Evolutionary conservation across 768 basidiomycete species (phyloP).

Genomic region (Suillus spraguei): DNA sequence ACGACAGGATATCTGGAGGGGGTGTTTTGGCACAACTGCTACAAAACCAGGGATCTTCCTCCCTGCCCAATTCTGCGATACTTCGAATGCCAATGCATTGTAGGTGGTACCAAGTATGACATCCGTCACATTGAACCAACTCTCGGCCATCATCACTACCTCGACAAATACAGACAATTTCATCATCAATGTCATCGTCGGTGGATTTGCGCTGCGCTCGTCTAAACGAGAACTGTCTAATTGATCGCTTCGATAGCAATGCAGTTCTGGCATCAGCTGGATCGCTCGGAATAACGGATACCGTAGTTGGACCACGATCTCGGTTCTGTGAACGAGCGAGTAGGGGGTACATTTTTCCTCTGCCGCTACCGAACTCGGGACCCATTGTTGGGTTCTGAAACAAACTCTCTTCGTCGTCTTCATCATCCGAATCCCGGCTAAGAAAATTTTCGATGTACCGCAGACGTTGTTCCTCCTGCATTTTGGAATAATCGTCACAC

Average conservation of each 20-base stretch:
- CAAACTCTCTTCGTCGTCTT: constrained; percentile 35
- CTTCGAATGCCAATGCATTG: constrained; percentile 74
- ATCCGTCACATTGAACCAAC: constrained; percentile 82
- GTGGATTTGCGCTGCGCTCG: constrained; percentile 43
- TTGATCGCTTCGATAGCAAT: constrained; percentile 69
- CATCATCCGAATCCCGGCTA: constrained; percentile 68
- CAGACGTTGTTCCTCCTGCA: constrained; percentile 61
- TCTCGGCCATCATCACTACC: constrained; percentile 72
- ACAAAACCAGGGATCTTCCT: constrained; percentile 82
- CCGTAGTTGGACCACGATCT: constrained; percentile 16
- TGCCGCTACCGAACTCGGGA: constrained; percentile 32
- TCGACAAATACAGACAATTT: constrained; percentile 64
- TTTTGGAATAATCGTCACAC: constrained; percentile 50
- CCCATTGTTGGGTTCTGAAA: background rate
- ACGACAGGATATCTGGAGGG: constrained; percentile 34
- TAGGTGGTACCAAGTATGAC: constrained; percentile 82
- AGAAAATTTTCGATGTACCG: constrained; percentile 71
- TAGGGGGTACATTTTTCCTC: constrained; percentile 65
- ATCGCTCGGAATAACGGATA: constrained; percentile 55
- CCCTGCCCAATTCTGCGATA: constrained; percentile 65
- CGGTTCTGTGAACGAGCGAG: constrained; percentile 40
- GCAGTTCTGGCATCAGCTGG: constrained; percentile 79
- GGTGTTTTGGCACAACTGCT: constrained; percentile 53
- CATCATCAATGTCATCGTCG: constrained; percentile 45
- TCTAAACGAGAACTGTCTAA: constrained; percentile 60